phyloP scores from a whole-genome alignment of 2,329 filamentous ascomycete species.

The Colletotrichum gigasporum region DNA sequence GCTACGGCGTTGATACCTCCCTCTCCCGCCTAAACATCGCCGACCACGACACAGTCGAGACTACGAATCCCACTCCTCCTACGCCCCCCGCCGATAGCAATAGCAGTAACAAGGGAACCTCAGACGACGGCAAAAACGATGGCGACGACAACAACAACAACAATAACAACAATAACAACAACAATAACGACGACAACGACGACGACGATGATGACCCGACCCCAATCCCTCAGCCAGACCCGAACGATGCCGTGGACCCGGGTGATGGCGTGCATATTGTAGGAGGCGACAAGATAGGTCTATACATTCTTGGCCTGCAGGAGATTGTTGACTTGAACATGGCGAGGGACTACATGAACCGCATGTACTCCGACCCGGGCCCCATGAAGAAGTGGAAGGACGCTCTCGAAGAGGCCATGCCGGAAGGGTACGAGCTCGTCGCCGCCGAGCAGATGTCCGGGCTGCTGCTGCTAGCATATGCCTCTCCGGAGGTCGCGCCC shows the following conservation, averaged over 20 bases:
- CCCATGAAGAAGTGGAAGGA: conserved; percentile 83
- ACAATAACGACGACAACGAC: conserved; percentile 45
- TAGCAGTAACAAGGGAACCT: no score
- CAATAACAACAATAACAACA: conserved; percentile 38
- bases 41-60: conserved; percentile 48
- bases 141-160: no score
- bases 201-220: conserved; percentile 42
- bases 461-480: conserved; percentile 84
- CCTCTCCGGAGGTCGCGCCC: conserved; percentile 77
- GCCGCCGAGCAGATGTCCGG: conserved; percentile 88
- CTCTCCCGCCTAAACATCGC: conserved; percentile 64
- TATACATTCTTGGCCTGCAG: conserved; percentile 92
- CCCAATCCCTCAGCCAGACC: conserved; percentile 38
- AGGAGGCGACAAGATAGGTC: conserved; percentile 76
- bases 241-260: conserved; percentile 37
- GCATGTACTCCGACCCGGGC: conserved; percentile 76
- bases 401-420: conserved; percentile 77
- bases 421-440: conserved; percentile 78
- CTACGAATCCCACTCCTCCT: background rate
- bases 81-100: background rate
- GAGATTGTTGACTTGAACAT: conserved; percentile 90
- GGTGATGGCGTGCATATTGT: conserved; percentile 54
- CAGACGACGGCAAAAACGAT: no score
- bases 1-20: conserved; percentile 73
- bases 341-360: conserved; percentile 78